A percentile compares a stretch with the other conserved stretches of the same genome.
Conservation (phyloP, 495 filamentous ascomycete species). For the Talaromyces liani region DNA sequence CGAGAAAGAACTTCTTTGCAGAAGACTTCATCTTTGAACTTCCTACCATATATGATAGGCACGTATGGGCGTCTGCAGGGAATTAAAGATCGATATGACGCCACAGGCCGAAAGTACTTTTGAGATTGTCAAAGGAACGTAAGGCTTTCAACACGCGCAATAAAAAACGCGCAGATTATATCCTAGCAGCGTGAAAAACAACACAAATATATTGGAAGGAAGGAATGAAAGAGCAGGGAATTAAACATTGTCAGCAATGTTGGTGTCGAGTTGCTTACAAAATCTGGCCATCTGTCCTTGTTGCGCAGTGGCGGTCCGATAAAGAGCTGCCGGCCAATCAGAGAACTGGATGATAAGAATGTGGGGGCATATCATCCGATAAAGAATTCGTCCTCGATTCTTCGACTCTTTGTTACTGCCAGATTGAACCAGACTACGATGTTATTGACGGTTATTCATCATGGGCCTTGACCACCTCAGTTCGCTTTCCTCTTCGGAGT, state of each 20-base stretch:
- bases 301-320: constrained; percentile 4
- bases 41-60: not conserved
- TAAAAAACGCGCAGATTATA: not conserved
- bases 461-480: not conserved
- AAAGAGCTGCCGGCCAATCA: not conserved
- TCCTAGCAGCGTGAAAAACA: not conserved
- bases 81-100: not conserved
- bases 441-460: not conserved
- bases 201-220: not conserved
- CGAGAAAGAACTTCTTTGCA: constrained; percentile 64
- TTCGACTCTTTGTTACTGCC: not conserved
- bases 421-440: not conserved
- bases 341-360: not conserved
- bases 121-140: not conserved
- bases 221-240: not conserved
- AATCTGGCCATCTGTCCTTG: constrained; percentile 8
- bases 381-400: not conserved
- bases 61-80: not conserved
- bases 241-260: not conserved
- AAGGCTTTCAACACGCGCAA: not conserved
- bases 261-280: not conserved
- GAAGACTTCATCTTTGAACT: constrained; percentile 53
- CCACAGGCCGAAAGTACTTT: not conserved
- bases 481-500: too few species aligned
- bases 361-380: not conserved